Conservation (phyloP, 2,329 filamentous ascomycete genomes). For the Colletotrichum paranaense region DNA sequence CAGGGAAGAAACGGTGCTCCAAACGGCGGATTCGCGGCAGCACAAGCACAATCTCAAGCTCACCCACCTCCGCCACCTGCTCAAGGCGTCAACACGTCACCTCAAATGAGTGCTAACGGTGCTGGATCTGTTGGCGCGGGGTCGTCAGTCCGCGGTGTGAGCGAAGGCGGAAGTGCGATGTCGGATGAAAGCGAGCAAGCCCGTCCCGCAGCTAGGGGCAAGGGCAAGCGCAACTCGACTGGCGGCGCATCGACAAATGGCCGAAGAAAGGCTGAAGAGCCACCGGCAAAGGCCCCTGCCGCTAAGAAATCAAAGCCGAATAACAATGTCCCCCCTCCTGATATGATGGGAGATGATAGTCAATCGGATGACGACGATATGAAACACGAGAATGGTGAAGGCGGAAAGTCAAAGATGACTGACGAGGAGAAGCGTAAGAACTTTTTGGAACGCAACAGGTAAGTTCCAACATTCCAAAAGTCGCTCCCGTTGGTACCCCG, state of each 20-base stretch:
- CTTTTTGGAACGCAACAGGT: slow-evolving; percentile 96
- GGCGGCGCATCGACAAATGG: slow-evolving; percentile 64
- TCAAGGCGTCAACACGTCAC: slow-evolving; percentile 56
- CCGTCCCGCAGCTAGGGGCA: slow-evolving; percentile 74
- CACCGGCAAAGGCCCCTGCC: slow-evolving; percentile 69
- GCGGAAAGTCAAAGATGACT: slow-evolving; percentile 85
- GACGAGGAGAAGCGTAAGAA: slow-evolving; percentile 99
- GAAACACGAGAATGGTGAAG: slow-evolving; percentile 60
- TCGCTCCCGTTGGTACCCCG: not conserved
- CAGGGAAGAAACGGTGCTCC: slow-evolving; percentile 74
- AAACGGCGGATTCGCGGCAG: slow-evolving; percentile 60
- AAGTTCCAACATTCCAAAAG: slow-evolving; percentile 48
- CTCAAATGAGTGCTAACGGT: slow-evolving; percentile 63
- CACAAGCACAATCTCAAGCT: slow-evolving; percentile 60
- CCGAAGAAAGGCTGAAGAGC: slow-evolving; percentile 82
- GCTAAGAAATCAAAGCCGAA: slow-evolving; percentile 79
- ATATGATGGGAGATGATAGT: slow-evolving; percentile 40
- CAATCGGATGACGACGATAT: slow-evolving; percentile 60
- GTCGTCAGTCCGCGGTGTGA: slow-evolving; percentile 64
- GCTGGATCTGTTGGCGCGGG: slow-evolving; percentile 49
- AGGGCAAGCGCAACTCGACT: slow-evolving; percentile 74
- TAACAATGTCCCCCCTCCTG: slow-evolving; percentile 47
- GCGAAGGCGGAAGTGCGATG: slow-evolving; percentile 74
- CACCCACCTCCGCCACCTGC: slow-evolving; percentile 55
- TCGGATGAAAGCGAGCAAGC: slow-evolving; percentile 79